A percentile compares a stretch with the other conserved stretches of the same genome.
phyloP scores from a whole-genome alignment of 495 filamentous ascomycete genomes.

The Aspergillus nidulans region DNA sequence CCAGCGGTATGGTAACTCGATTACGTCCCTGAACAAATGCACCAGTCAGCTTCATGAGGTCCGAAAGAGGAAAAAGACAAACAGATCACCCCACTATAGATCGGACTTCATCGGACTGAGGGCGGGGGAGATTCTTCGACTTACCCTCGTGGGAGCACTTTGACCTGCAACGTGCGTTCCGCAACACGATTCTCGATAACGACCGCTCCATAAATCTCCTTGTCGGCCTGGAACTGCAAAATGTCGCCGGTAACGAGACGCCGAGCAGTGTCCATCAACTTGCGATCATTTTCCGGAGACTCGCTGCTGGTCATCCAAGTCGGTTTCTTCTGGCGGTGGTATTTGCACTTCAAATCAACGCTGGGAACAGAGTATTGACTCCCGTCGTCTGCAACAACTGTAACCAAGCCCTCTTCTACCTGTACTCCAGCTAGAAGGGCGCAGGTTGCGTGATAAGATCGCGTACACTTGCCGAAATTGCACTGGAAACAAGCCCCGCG shows the following conservation, averaged over 20 bases:
- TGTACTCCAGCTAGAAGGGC: conserved; percentile 87
- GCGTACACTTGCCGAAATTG: conserved; percentile 87
- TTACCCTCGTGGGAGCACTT: conserved; percentile 85
- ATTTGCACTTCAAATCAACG: conserved; percentile 89
- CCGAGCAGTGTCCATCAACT: conserved; percentile 54
- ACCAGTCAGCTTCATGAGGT: conserved; percentile 12
- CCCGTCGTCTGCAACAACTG: conserved; percentile 86
- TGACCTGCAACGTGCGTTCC: conserved; percentile 68
- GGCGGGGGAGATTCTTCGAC: conserved; percentile 29
- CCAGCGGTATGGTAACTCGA: conserved; percentile 54
- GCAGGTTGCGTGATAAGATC: conserved; percentile 93
- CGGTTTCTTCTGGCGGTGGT: conserved; percentile 82
- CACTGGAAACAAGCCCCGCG: conserved; percentile 96
- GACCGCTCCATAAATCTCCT: conserved; percentile 86
- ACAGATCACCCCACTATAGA: conserved; percentile 17
- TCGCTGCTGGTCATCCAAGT: conserved; percentile 60
- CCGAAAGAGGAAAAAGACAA: conserved; percentile 17
- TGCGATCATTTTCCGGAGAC: conserved; percentile 62
- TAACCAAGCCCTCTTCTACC: conserved; percentile 77
- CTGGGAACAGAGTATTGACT: conserved; percentile 84
- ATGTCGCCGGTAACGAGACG: conserved; percentile 69
- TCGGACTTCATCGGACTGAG: conserved; percentile 19
- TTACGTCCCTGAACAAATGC: conserved; percentile 37
- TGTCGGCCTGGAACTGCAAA: conserved; percentile 83
- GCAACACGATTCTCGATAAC: conserved; percentile 73